Conservation (phyloP, 2,329 filamentous ascomycete species). For the Dactylellina drechsleri region DNA sequence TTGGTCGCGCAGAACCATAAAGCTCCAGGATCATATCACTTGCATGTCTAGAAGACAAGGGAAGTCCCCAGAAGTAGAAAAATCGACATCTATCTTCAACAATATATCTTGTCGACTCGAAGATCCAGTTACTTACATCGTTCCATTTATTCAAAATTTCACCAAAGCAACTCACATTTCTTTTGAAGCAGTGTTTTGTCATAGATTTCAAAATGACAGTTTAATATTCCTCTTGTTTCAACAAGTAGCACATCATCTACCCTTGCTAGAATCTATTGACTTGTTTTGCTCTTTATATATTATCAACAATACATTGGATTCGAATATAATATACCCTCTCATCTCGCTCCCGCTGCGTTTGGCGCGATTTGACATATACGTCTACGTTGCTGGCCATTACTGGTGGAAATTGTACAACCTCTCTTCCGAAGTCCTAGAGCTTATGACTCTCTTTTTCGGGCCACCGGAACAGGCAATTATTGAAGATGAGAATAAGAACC, state of each 20-base stretch:
- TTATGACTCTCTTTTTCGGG: slow-evolving; percentile 6
- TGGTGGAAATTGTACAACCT: slow-evolving; percentile 17
- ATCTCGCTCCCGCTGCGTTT: background rate
- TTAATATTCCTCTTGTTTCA: slow-evolving; percentile 1
- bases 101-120: slow-evolving; percentile 1
- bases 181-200: slow-evolving; percentile 20
- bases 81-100: background rate
- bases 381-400: background rate
- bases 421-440: slow-evolving; percentile 11
- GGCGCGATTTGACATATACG: slow-evolving; percentile 1
- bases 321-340: background rate
- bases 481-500: background rate
- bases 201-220: slow-evolving; percentile 5
- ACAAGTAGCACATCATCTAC: background rate
- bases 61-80: background rate
- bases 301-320: background rate
- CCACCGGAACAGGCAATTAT: background rate
- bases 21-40: slow-evolving; percentile 9
- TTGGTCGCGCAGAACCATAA: background rate
- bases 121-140: background rate
- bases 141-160: slow-evolving; percentile 8
- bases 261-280: slow-evolving; percentile 1
- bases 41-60: background rate
- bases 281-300: slow-evolving; percentile 6
- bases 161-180: slow-evolving; percentile 3